Evolutionary conservation across 2,329 filamentous ascomycete genomes (phyloP).

Genomic region (Penicillium sclerotiorum): DNA sequence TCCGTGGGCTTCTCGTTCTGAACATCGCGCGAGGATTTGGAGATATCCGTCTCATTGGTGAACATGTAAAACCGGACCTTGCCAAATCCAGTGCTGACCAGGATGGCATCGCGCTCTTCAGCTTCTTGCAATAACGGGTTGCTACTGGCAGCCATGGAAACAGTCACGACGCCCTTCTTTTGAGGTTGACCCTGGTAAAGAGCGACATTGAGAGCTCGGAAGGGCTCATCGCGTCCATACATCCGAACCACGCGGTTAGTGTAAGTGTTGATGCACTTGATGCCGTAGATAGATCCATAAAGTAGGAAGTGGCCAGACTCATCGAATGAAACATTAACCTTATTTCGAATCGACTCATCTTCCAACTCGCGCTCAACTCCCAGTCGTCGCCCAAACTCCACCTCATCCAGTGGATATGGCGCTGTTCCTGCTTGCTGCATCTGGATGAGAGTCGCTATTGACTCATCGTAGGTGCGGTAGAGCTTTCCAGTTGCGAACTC

Average conservation of each 20-base stretch:
- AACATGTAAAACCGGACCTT: slow-evolving; percentile 98
- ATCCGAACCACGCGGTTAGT: slow-evolving; percentile 90
- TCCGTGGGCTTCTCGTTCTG: slow-evolving; percentile 90
- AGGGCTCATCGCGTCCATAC: slow-evolving; percentile 86
- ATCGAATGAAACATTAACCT: slow-evolving; percentile 88
- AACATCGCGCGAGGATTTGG: slow-evolving; percentile 82
- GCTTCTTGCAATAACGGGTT: slow-evolving; percentile 94
- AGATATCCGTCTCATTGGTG: slow-evolving; percentile 82
- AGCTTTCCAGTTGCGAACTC: slow-evolving; percentile 89
- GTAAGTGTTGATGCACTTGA: slow-evolving; percentile 94
- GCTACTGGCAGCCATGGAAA: slow-evolving; percentile 93
- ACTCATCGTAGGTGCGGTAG: slow-evolving; percentile 92
- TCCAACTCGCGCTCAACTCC: slow-evolving; percentile 87
- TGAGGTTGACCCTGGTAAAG: slow-evolving; percentile 95
- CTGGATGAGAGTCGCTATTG: slow-evolving; percentile 80
- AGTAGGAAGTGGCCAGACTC: slow-evolving; percentile 94
- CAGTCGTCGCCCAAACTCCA: slow-evolving; percentile 88
- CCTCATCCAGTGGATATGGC: slow-evolving; percentile 76
- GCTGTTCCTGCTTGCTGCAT: slow-evolving; percentile 95
- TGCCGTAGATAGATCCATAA: slow-evolving; percentile 87
- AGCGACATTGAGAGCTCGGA: slow-evolving; percentile 78
- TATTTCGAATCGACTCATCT: slow-evolving; percentile 65
- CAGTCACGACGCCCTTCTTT: slow-evolving; percentile 88
- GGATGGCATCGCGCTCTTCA: slow-evolving; percentile 84
- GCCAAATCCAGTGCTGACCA: slow-evolving; percentile 78